Conservation (phyloP, 1,284 basidiomycete genomes). For the Termitomyces sp. region DNA sequence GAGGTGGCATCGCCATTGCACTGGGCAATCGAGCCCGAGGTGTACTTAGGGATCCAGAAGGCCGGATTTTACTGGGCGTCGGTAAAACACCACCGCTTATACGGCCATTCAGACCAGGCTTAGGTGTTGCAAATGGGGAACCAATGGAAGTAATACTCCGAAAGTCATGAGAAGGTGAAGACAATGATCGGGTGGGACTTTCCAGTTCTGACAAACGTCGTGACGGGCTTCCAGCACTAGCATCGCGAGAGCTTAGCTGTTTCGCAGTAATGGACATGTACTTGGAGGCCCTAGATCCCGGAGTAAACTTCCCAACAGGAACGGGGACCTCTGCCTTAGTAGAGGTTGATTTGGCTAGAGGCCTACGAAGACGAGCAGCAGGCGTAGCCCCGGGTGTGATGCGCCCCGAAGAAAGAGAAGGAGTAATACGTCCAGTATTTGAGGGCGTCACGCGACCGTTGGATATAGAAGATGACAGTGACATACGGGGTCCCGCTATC, state of each 20-base stretch:
- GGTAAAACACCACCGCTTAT: conserved; percentile 35
- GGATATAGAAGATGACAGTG: conserved; percentile 28
- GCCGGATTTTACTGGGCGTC: conserved; percentile 41
- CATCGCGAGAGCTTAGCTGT: conserved; percentile 54
- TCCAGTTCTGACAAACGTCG: conserved; percentile 21
- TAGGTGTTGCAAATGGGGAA: conserved; percentile 64
- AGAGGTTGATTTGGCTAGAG: conserved; percentile 28
- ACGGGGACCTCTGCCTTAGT: conserved; percentile 20
- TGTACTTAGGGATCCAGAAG: conserved; percentile 38
- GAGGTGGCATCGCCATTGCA: conserved; percentile 73
- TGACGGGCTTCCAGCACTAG: conserved; percentile 27
- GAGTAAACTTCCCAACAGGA: conserved; percentile 53
- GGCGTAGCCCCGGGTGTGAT: conserved; percentile 38
- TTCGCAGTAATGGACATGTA: conserved; percentile 81
- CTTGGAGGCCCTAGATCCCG: conserved; percentile 79
- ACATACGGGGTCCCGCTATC: conserved; percentile 20
- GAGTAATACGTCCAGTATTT: conserved; percentile 33
- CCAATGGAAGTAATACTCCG: conserved; percentile 32
- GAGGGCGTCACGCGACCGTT: conserved; percentile 45
- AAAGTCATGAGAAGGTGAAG: conserved; percentile 24
- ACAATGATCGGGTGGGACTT: conserved; percentile 34
- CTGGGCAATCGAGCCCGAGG: conserved; percentile 66
- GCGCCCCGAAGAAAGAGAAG: conserved; percentile 34
- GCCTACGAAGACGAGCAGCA: conserved; percentile 27
- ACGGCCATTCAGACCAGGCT: conserved; percentile 36